phyloP scores from a whole-genome alignment of 148 eudicot genomes.

The Camellia sinensis region DNA sequence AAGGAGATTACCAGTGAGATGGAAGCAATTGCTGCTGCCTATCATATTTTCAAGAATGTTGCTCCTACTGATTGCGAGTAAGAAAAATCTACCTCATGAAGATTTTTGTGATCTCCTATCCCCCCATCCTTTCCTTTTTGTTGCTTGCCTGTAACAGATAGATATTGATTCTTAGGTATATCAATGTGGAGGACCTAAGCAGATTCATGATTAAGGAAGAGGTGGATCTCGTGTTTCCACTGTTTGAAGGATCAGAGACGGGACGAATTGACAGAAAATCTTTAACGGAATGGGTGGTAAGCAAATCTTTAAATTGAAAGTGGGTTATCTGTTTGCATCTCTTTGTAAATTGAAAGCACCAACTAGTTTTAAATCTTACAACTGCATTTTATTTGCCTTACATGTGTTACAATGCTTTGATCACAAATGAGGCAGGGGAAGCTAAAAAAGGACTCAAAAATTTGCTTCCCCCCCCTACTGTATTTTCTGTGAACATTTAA shows the following conservation, averaged over 20 bases:
- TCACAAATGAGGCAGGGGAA: not conserved
- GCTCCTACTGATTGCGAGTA: conserved; percentile 43
- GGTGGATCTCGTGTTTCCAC: conserved; percentile 54
- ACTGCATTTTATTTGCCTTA: not conserved
- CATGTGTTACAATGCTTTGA: not conserved
- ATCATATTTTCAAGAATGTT: conserved; percentile 62
- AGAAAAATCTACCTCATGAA: not conserved
- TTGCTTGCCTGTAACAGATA: not conserved
- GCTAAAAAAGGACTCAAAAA: not conserved
- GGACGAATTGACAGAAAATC: conserved; percentile 50
- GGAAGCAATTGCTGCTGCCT: conserved; percentile 83
- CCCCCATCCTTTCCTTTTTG: not conserved
- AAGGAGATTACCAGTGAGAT: conserved; percentile 72
- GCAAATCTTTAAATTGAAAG: not conserved
- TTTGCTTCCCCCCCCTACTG: not conserved
- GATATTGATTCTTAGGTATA: conserved; percentile 37
- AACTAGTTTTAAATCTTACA: not conserved
- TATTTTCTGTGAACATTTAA: not conserved
- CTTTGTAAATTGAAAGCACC: not conserved
- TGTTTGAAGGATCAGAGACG: conserved; percentile 58
- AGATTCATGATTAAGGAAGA: conserved; percentile 77
- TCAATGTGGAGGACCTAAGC: conserved; percentile 54
- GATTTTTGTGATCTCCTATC: not conserved
- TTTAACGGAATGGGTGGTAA: conserved; percentile 81
- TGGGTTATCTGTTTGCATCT: not conserved